phyloP scores from a whole-genome alignment of 2,329 filamentous ascomycete species.

The Beauveria sp. region DNA sequence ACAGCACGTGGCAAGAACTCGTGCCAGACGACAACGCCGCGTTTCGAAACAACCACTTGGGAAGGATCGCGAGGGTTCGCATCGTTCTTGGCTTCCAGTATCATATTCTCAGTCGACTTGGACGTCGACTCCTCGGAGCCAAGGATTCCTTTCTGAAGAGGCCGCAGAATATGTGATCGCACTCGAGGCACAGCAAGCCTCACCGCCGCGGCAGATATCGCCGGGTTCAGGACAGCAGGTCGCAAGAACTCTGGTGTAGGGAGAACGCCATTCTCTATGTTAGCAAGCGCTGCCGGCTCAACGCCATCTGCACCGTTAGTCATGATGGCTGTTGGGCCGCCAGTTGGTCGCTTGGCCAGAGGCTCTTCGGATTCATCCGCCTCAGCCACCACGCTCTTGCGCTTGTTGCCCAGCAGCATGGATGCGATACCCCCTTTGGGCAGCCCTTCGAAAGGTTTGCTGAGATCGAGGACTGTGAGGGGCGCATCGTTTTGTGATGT shows the following conservation, averaged over 20 bases:
- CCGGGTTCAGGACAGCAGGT: conserved; percentile 78
- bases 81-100: conserved; percentile 86
- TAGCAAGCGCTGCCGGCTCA: conserved; percentile 62
- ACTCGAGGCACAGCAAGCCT: conserved; percentile 84
- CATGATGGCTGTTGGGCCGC: conserved; percentile 67
- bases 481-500: conserved; percentile 62
- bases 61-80: conserved; percentile 71
- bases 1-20: conserved; percentile 84
- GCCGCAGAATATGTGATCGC: conserved; percentile 72
- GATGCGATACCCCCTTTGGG: conserved; percentile 82
- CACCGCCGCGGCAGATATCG: conserved; percentile 73
- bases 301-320: conserved; percentile 70
- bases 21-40: conserved; percentile 80
- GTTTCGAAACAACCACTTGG: conserved; percentile 72
- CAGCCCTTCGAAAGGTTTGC: conserved; percentile 87
- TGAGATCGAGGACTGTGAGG: conserved; percentile 79
- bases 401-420: conserved; percentile 87
- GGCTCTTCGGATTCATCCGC: conserved; percentile 66
- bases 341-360: conserved; percentile 43
- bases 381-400: conserved; percentile 68
- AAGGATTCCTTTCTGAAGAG: conserved; percentile 61
- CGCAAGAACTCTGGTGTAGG: conserved; percentile 77
- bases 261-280: conserved; percentile 51
- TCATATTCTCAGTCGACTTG: conserved; percentile 59
- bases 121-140: conserved; percentile 54